A percentile compares a stretch with the other conserved stretches of the same genome.
Conservation (phyloP, 306 rosid species). For the Sindora glabra region DNA sequence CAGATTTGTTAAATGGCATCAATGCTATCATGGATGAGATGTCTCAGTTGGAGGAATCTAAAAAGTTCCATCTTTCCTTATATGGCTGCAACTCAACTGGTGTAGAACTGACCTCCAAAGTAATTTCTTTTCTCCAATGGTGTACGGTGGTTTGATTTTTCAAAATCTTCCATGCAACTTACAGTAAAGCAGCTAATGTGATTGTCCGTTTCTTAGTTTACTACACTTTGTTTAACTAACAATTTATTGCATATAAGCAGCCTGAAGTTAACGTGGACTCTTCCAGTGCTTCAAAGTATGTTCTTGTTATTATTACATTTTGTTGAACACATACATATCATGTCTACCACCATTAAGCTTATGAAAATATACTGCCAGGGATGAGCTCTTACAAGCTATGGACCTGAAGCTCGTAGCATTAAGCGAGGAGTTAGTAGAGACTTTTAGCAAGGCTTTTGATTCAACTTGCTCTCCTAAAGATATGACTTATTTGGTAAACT, state of each 20-base stretch:
- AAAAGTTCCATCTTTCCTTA: slow-evolving; percentile 30
- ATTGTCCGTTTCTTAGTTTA: slow-evolving; percentile 3
- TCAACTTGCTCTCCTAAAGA: slow-evolving; percentile 42
- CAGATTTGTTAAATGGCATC: slow-evolving; percentile 32
- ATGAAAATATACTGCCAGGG: slow-evolving; percentile 54
- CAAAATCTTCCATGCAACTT: neutral
- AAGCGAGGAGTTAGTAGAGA: slow-evolving; percentile 43
- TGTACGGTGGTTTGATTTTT: slow-evolving; percentile 12
- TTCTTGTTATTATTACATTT: slow-evolving; percentile 26
- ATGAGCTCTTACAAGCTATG: slow-evolving; percentile 80
- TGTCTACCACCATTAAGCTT: slow-evolving; percentile 20
- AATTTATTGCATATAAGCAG: slow-evolving; percentile 35
- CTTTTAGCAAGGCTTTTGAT: slow-evolving; percentile 40
- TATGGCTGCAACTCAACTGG: slow-evolving; percentile 24
- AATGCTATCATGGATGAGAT: slow-evolving; percentile 64
- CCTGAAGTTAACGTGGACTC: slow-evolving; percentile 45
- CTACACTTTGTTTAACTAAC: slow-evolving; percentile 23
- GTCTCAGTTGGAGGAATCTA: slow-evolving; percentile 81
- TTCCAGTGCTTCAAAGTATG: slow-evolving; percentile 83
- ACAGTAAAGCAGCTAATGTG: slow-evolving; percentile 10
- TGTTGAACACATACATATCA: slow-evolving; percentile 16
- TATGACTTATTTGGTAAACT: slow-evolving; percentile 30
- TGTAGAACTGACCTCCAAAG: slow-evolving; percentile 25
- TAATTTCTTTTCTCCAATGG: slow-evolving; percentile 25
- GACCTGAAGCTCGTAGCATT: slow-evolving; percentile 77